These are phyloP conservation scores for Plasmodium fragile DNA, from an alignment of 169 alveolate genomes.

Conservation along the genomic window DNA sequence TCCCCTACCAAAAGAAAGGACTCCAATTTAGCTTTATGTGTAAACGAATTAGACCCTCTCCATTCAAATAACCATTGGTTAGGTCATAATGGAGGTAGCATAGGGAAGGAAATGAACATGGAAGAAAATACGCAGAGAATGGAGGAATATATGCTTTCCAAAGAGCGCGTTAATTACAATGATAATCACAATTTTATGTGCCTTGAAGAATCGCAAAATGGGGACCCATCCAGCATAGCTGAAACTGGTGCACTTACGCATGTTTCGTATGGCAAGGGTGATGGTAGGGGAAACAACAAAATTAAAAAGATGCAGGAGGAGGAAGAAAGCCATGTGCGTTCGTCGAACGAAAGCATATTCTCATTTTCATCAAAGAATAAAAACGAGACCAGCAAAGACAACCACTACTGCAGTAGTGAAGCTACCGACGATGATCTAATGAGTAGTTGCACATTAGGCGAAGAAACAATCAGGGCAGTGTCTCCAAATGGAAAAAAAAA, in stretches of 20 bases:
- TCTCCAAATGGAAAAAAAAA: not conserved
- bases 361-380: slow-evolving; percentile 45
- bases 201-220: not conserved
- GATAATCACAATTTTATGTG: not conserved
- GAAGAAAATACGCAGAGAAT: not conserved
- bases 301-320: not conserved
- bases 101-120: not conserved
- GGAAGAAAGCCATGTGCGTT: not conserved
- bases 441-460: not conserved
- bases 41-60: not conserved
- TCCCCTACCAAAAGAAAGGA: not conserved
- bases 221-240: not conserved
- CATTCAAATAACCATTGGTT: not conserved
- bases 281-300: not conserved
- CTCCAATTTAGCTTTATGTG: not conserved
- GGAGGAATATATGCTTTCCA: not conserved
- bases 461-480: not conserved
- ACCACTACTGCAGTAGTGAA: not conserved
- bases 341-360: slow-evolving; percentile 15
- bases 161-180: not conserved
- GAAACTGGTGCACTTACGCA: not conserved
- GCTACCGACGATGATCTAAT: not conserved
- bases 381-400: not conserved
- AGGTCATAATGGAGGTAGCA: not conserved
- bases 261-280: not conserved